Base-by-base conservation (phyloP, 352 stramenopile species). In the Globisporangium barbulae region DNA sequence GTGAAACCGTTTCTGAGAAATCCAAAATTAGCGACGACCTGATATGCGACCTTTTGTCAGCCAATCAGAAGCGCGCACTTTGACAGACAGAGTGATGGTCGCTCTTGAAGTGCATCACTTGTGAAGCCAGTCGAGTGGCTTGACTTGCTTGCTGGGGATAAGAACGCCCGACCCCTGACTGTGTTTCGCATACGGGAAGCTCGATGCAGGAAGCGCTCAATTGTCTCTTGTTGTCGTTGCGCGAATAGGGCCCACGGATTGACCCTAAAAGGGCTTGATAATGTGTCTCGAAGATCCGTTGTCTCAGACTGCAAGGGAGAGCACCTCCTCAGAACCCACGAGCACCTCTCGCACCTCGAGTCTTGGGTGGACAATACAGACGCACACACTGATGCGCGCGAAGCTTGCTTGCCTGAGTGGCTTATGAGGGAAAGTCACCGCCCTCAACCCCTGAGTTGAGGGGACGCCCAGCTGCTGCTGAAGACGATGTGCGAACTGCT, bases 211-310 rank as follows among this genome's bases (percentile, higher is more conserved):
- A 55, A 25, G 42, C 2, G 42, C 42, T 37, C 49, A 37, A 21
- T 19, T 21, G 28, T 55, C 28, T 25, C 15, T n/a, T 55, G n/a
- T 13, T 21, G 22, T 22, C 3, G 17, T 35, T 53, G 22, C 13
- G 12, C 12, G 15, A 33, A 17, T 41, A 13, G 31, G 28, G 28
- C 22, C 49, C 49, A 55, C 17, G 21, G 10, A 55, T 28, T 41
- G 28, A 22, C 48, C 8, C 22, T 4, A 31, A 54, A 54, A 33
- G 22, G 25, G 25, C 17, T 3, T 37, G 30, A 5, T 28, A 54
- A 39, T 28, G 21, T 57, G 50, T 57, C 19, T 57, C 30, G 50
- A 17, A 57, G 50, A 57, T 42, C 50, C 50, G 50, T 57, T 57
- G 30, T 57, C 50, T 57, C 50, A 56, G 28, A 56, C 33, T 41